Percentiles rank a stretch among this genome's conserved stretches.
Conservation (phyloP, 352 stramenopile species). For the Pythium periplocum region DNA sequence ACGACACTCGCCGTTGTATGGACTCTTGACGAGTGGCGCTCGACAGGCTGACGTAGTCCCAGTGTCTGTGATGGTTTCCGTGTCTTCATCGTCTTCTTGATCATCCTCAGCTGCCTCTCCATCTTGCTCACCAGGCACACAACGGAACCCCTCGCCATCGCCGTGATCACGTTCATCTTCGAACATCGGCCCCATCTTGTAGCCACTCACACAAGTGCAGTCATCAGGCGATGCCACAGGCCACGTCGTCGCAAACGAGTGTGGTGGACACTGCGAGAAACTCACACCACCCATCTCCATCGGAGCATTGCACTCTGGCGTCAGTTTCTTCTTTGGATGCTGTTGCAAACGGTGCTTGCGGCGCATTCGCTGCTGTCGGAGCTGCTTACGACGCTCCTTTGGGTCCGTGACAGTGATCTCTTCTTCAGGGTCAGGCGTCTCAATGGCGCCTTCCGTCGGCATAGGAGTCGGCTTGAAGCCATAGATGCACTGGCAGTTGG, state of each 20-base stretch:
- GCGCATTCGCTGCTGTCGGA: slow-evolving; percentile 12
- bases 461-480: slow-evolving; percentile 26
- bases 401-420: neutral
- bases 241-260: slow-evolving; percentile 19
- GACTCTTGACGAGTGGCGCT: slow-evolving; percentile 33
- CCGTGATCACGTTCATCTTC: slow-evolving; percentile 8
- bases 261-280: slow-evolving; percentile 19
- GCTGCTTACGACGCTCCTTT: slow-evolving; percentile 20
- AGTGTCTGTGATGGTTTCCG: neutral
- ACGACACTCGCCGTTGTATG: slow-evolving; percentile 51
- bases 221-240: slow-evolving; percentile 18
- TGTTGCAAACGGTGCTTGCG: slow-evolving; percentile 4
- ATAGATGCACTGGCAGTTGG: slow-evolving; percentile 73
- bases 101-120: slow-evolving; percentile 6
- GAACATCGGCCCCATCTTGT: slow-evolving; percentile 10
- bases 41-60: slow-evolving; percentile 19
- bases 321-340: slow-evolving; percentile 10
- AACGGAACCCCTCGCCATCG: slow-evolving; percentile 16
- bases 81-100: slow-evolving; percentile 30
- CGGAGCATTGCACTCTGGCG: slow-evolving; percentile 20
- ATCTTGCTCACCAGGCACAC: slow-evolving; percentile 6
- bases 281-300: slow-evolving; percentile 7
- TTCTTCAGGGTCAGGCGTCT: slow-evolving; percentile 3
- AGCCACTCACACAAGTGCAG: slow-evolving; percentile 21
- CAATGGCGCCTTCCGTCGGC: slow-evolving; percentile 7